A percentile compares a stretch with the other conserved stretches of the same genome.
phyloP scores from a whole-genome alignment of 2,329 filamentous ascomycete genomes.

The Capronia epimyces region DNA sequence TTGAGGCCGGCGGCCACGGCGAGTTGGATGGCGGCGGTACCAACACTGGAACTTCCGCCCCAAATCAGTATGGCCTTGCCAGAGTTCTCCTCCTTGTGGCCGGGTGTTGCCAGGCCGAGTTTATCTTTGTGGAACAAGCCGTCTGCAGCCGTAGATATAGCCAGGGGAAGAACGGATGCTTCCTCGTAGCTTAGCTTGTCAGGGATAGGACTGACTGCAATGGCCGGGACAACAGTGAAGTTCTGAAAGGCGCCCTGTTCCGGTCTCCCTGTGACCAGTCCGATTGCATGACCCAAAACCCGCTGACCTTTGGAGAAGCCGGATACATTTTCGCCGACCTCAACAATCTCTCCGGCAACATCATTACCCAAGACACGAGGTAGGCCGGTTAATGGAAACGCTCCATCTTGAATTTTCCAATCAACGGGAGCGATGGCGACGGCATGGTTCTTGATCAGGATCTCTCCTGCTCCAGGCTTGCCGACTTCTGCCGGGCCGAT shows the following conservation, averaged over 20 bases:
- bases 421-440: constrained; percentile 35
- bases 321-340: constrained; percentile 29
- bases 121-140: constrained; percentile 32
- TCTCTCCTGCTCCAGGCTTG: constrained; percentile 21
- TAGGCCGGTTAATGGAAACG: constrained; percentile 22
- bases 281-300: constrained; percentile 31
- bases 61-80: constrained; percentile 43
- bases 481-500: constrained; percentile 22
- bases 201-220: constrained; percentile 30
- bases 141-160: constrained; percentile 32
- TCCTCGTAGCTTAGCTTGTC: constrained; percentile 30
- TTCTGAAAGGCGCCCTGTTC: constrained; percentile 32
- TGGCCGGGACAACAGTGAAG: constrained; percentile 29
- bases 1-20: constrained; percentile 38
- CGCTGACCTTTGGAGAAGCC: constrained; percentile 32
- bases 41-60: constrained; percentile 49
- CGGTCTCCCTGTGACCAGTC: constrained; percentile 14
- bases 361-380: constrained; percentile 33
- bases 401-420: constrained; percentile 32
- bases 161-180: constrained; percentile 33
- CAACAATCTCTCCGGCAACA: constrained; percentile 31
- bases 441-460: constrained; percentile 29
- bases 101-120: constrained; percentile 22
- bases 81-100: not conserved
- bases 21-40: constrained; percentile 43